These are phyloP conservation scores for Durio zibethinus DNA, from an alignment of 345 rosid genomes.

Conservation along the genomic window DNA sequence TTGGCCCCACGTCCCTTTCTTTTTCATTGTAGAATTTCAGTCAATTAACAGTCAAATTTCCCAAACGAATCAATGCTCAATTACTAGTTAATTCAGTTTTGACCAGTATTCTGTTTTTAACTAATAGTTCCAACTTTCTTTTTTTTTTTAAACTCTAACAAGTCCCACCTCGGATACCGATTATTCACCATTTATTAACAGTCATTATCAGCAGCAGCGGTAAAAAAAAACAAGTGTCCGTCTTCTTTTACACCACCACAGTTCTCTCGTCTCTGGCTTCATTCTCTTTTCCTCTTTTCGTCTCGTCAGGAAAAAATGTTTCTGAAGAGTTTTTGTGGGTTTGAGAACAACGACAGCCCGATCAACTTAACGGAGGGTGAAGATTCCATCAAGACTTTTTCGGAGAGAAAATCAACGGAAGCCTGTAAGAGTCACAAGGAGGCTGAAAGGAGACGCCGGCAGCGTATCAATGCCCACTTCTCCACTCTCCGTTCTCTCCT, in stretches of 20 bases:
- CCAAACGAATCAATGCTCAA: neutral
- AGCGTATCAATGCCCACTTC: conserved; percentile 60
- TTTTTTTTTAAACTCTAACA: too few species aligned
- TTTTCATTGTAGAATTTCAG: neutral
- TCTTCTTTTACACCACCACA: conserved; percentile 4
- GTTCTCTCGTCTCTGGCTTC: neutral
- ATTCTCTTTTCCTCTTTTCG: neutral
- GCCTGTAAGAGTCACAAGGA: conserved; percentile 54
- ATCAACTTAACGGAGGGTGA: conserved; percentile 22
- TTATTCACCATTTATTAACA: conserved; percentile 17
- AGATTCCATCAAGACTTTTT: conserved; percentile 24
- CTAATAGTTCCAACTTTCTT: too few species aligned
- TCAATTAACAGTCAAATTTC: neutral
- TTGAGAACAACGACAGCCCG: neutral
- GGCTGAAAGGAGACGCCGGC: conserved; percentile 57
- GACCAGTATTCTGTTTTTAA: conserved; percentile 17
- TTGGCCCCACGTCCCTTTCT: neutral
- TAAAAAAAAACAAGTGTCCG: neutral
- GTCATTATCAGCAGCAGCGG: neutral
- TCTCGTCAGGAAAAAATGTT: too few species aligned
- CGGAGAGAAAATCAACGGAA: conserved; percentile 24
- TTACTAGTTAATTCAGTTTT: neutral
- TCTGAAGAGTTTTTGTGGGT: conserved; percentile 5
- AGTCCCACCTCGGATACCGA: conserved; percentile 16
- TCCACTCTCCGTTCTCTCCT: conserved; percentile 60